Conservation (phyloP, 2,329 filamentous ascomycete species). For the Didymella lethalis region DNA sequence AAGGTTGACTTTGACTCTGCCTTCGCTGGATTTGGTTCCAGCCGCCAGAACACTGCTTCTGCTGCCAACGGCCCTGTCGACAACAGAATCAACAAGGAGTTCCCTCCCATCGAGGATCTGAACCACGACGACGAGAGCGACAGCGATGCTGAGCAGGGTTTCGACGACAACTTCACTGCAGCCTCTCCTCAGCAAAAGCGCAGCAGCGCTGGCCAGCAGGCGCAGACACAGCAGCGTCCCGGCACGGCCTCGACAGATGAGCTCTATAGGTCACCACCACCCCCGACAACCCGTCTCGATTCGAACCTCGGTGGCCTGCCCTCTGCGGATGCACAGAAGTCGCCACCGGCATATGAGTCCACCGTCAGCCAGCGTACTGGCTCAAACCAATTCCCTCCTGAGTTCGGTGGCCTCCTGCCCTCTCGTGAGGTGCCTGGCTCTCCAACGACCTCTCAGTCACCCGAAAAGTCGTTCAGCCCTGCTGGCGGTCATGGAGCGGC, state of each 20-base stretch:
- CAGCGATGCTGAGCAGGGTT: conserved; percentile 71
- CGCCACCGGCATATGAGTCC: conserved; percentile 65
- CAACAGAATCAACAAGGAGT: conserved; percentile 73
- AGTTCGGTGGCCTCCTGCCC: conserved; percentile 65
- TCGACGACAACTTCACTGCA: conserved; percentile 91
- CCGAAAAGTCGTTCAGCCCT: conserved; percentile 49
- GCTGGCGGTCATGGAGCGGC: conserved; percentile 51
- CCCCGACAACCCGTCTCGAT: conserved; percentile 47
- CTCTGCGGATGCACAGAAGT: conserved; percentile 62
- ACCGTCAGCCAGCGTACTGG: conserved; percentile 49
- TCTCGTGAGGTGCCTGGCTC: conserved; percentile 62
- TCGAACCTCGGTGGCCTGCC: conserved; percentile 57
- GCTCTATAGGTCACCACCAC: conserved; percentile 41
- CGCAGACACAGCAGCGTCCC: conserved; percentile 38
- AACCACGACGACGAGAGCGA: conserved; percentile 86
- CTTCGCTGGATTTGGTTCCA: conserved; percentile 74
- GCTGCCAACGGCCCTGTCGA: conserved; percentile 41
- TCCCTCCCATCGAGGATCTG: conserved; percentile 91
- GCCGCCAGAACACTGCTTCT: conserved; percentile 60
- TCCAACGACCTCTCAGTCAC: conserved; percentile 47
- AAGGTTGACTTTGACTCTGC: conserved; percentile 87
- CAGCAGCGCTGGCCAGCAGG: conserved; percentile 35
- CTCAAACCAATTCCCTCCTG: conserved; percentile 60
- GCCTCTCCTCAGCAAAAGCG: conserved; percentile 55
- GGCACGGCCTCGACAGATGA: conserved; percentile 42